Evolutionary conservation across 805 yeast genomes (phyloP).

Genomic region (Saccharomyces eubayanus): DNA sequence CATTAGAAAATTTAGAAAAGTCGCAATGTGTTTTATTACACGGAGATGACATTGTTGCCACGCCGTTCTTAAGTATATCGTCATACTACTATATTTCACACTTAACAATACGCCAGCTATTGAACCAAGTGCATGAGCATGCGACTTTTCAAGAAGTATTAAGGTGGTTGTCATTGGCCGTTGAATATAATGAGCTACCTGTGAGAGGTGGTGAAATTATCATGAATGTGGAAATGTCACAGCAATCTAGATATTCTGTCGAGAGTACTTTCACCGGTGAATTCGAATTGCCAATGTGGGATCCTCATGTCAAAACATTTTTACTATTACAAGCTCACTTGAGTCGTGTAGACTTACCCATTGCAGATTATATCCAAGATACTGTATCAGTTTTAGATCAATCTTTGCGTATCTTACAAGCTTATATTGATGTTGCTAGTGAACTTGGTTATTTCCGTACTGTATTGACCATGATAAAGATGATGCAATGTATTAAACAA

Average conservation of each 20-base stretch:
- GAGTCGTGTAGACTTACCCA: constrained; percentile 74
- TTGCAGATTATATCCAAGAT: constrained; percentile 92
- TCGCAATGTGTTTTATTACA: constrained; percentile 58
- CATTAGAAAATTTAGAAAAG: constrained; percentile 57
- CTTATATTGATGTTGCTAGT: constrained; percentile 81
- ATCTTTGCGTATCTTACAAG: constrained; percentile 86
- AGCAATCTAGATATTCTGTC: constrained; percentile 53
- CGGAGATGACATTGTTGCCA: constrained; percentile 48
- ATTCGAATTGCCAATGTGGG: constrained; percentile 66
- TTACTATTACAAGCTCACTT: constrained; percentile 77
- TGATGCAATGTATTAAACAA: constrained; percentile 85
- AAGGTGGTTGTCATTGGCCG: constrained; percentile 42
- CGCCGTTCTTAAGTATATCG: constrained; percentile 76
- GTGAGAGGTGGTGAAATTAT: constrained; percentile 89
- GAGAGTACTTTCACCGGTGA: constrained; percentile 52
- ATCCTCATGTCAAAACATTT: constrained; percentile 74
- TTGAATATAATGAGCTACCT: constrained; percentile 81
- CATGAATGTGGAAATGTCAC: constrained; percentile 76
- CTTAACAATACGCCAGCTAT: constrained; percentile 66
- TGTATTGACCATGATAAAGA: constrained; percentile 50
- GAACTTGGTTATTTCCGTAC: constrained; percentile 67
- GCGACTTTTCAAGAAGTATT: constrained; percentile 40
- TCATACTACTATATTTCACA: constrained; percentile 92
- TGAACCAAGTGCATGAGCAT: constrained; percentile 40
- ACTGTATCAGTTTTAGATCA: constrained; percentile 90